Evolutionary conservation across 257 asterid genomes (phyloP).

Genomic region (Cordia subcordata): DNA sequence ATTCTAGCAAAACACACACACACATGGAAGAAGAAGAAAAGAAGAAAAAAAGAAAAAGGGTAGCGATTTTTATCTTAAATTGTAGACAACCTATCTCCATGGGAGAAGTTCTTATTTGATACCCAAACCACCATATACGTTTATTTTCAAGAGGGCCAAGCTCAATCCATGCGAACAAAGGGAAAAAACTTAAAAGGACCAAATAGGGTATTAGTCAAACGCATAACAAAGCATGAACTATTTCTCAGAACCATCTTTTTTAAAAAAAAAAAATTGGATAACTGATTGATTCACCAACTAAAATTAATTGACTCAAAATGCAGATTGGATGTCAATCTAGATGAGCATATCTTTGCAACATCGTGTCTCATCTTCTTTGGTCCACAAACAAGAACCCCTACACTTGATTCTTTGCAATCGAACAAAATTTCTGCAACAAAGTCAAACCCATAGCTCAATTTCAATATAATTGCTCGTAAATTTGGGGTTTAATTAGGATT

Average conservation of each 20-base stretch:
- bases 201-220: no score
- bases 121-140: not conserved
- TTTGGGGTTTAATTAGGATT: no score
- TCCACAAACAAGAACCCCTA: conserved; percentile 69
- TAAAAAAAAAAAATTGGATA: no score
- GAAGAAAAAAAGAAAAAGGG: no score
- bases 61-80: no score
- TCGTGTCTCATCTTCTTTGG: conserved; percentile 73
- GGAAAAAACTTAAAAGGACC: no score
- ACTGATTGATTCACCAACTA: conserved; percentile 48
- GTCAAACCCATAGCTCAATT: no score
- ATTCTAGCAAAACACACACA: no score
- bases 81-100: not conserved
- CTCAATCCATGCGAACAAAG: not conserved
- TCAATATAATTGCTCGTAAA: no score
- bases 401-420: conserved; percentile 54
- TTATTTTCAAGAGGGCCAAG: not conserved
- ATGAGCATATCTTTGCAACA: conserved; percentile 63
- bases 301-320: conserved; percentile 78
- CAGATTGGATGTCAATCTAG: conserved; percentile 56
- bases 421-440: conserved; percentile 38
- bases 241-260: no score
- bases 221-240: not conserved
- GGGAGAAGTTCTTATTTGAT: no score
- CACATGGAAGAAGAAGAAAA: no score